phyloP scores from a whole-genome alignment of 805 yeast genomes.

The Wickerhamomyces chaumierensis region DNA sequence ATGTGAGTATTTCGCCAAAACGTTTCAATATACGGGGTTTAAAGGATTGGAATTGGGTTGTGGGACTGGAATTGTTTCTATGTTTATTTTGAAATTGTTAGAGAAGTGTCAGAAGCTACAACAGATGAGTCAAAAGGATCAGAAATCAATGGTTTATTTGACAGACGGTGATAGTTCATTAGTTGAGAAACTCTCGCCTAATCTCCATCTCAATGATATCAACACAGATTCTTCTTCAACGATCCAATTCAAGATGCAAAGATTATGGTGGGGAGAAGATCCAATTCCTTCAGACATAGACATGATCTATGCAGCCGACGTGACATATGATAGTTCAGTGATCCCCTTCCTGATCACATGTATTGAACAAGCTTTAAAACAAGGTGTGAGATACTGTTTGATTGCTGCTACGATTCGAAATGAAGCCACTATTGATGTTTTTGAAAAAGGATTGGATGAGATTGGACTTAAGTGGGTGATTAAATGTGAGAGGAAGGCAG shows the following conservation, averaged over 20 bases:
- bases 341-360: slow-evolving; percentile 45
- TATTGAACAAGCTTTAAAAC: slow-evolving; percentile 19
- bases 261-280: slow-evolving; percentile 52
- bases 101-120: too few species aligned
- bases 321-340: slow-evolving; percentile 64
- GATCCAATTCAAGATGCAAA: slow-evolving; percentile 19
- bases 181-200: slow-evolving; percentile 33
- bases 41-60: slow-evolving; percentile 66
- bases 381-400: slow-evolving; percentile 21
- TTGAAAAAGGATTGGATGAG: slow-evolving; percentile 25
- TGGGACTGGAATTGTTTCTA: slow-evolving; percentile 78
- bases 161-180: slow-evolving; percentile 63
- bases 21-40: too few species aligned
- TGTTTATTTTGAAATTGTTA: slow-evolving; percentile 18
- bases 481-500: slow-evolving; percentile 4
- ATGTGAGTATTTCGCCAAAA: slow-evolving; percentile 32
- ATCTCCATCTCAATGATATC: slow-evolving; percentile 34
- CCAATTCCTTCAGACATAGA: slow-evolving; percentile 29
- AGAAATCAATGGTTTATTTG: slow-evolving; percentile 24
- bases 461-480: slow-evolving; percentile 13
- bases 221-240: slow-evolving; percentile 1
- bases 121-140: too few species aligned
- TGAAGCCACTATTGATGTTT: slow-evolving; percentile 32
- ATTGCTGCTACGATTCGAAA: slow-evolving; percentile 76
- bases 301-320: slow-evolving; percentile 72